Evolutionary conservation across 345 rosid genomes (phyloP), one percentile per base, ranked within the genome.

Genomic region (Leavenworthia alabamica): DNA sequence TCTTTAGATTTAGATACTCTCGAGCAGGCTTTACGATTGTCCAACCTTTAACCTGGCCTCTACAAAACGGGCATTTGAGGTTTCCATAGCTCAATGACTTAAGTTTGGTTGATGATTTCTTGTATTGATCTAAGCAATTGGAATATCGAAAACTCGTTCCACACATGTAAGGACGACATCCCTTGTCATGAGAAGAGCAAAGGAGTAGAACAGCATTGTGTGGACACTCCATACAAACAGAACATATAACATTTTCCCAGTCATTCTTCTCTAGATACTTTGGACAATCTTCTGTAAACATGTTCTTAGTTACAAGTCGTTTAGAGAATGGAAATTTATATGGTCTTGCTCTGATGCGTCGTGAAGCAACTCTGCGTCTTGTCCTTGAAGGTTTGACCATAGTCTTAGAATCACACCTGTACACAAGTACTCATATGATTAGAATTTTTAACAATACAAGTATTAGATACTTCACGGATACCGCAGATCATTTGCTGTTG

Each of bases 21-120:
- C 96, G 75, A 0, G 97, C 98, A 53, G 93, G 85, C 73, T 89
- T 88, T 24, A 92, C 95, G 41, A 89, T 93, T 22, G 95, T 92
- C 95, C 96, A 92, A 7, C 98, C 98, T 81, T 89, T 89, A 72
- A 89, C 93, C 78, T 86, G 86, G 42, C 98, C 98, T 73, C 98
- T 79, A 75, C 96, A 92, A 43, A 92, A 95, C 4, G 98, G 98
- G 70, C 98, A 92, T 1, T 81, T 79, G 68, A 92, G 88, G 64
- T 86, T 80, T 8, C 80, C 64, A 17, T 50, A 67, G 41, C 60
- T 56, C 15, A 80, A 70, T 53, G 84, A 42, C 64, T 62, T 77
- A 1, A 64, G 80, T 64, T 86, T 92, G 3, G 94, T 70, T 55
- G 86, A 81, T 8, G 96, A 90, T 49, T 89, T 86, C 78, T 82